phyloP scores from a whole-genome alignment of 2,329 filamentous ascomycete species.

The Colletotrichum paranaense region DNA sequence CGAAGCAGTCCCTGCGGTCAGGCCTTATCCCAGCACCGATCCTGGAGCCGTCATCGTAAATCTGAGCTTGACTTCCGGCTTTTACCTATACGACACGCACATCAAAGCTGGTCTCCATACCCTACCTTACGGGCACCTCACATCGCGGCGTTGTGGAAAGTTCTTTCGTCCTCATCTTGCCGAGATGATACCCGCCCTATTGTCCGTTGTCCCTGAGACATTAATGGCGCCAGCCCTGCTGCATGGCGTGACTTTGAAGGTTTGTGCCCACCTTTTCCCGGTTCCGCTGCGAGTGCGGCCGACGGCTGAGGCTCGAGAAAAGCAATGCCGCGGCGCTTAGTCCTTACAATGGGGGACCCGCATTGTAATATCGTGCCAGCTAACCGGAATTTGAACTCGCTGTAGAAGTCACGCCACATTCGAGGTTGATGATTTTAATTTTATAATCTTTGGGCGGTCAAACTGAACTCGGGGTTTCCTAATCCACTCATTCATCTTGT shows the following conservation, averaged over 20 bases:
- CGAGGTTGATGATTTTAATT: not conserved
- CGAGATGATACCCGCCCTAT: not conserved
- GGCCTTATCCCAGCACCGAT: not conserved
- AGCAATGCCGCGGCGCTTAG: conserved; percentile 16
- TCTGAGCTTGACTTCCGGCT: not conserved
- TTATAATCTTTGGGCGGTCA: not conserved
- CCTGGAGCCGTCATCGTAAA: not conserved
- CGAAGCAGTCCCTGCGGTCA: not conserved
- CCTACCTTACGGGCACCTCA: too few relatives aligned
- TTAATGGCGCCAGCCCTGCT: not conserved
- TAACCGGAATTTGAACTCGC: not conserved
- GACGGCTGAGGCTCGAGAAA: conserved; percentile 16
- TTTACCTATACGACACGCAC: not conserved
- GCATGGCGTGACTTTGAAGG: conserved; percentile 3
- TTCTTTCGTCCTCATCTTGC: not conserved
- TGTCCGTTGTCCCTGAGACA: not conserved
- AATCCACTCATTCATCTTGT: not conserved
- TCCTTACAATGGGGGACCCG: not conserved
- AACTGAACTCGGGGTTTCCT: not conserved
- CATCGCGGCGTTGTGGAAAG: not conserved
- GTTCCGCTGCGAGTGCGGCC: conserved; percentile 1
- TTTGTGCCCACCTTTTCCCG: not conserved
- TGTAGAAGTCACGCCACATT: not conserved
- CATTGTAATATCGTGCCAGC: not conserved
- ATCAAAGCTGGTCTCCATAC: not conserved